Evolutionary conservation across 78 protist species (phyloP).

Genomic region (Tieghemostelium lacteum): DNA sequence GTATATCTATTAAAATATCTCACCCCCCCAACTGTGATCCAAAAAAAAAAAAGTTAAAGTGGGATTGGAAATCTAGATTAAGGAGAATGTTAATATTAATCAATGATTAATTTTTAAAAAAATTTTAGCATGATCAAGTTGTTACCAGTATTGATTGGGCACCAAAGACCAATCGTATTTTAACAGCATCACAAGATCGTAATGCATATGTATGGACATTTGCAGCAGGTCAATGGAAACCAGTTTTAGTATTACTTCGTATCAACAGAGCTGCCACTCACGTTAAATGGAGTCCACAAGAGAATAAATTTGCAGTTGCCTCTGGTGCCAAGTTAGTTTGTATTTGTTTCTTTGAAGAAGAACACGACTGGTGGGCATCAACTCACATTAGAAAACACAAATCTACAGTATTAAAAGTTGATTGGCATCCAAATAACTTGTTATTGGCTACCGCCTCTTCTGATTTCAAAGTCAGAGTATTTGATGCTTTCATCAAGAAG

Average conservation of each 20-base stretch:
- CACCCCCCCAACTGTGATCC: too few species aligned
- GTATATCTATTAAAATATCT: background rate
- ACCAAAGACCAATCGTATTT: constrained; percentile 90
- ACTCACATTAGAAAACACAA: constrained; percentile 92
- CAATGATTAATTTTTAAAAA: background rate
- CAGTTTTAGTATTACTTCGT: constrained; percentile 93
- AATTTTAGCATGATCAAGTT: constrained; percentile 90
- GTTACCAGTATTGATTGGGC: constrained; percentile 97
- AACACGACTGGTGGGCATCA: constrained; percentile 97
- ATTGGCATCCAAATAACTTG: constrained; percentile 93
- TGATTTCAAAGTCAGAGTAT: constrained; percentile 88
- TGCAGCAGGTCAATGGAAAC: constrained; percentile 87
- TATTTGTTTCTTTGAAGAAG: constrained; percentile 94
- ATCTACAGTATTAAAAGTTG: constrained; percentile 89
- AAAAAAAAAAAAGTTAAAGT: background rate
- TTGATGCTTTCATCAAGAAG: constrained; percentile 87
- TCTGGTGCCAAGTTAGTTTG: constrained; percentile 90
- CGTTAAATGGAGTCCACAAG: constrained; percentile 92
- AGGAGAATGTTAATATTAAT: background rate
- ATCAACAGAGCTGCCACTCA: constrained; percentile 94
- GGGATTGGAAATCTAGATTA: background rate
- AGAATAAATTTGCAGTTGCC: constrained; percentile 94
- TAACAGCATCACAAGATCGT: constrained; percentile 95
- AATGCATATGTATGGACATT: constrained; percentile 97
- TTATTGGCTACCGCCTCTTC: constrained; percentile 89